Evolutionary conservation across 306 rosid species (phyloP), one percentile per base, ranked within the genome.

Genomic region (Astragalus glycyphyllos): DNA sequence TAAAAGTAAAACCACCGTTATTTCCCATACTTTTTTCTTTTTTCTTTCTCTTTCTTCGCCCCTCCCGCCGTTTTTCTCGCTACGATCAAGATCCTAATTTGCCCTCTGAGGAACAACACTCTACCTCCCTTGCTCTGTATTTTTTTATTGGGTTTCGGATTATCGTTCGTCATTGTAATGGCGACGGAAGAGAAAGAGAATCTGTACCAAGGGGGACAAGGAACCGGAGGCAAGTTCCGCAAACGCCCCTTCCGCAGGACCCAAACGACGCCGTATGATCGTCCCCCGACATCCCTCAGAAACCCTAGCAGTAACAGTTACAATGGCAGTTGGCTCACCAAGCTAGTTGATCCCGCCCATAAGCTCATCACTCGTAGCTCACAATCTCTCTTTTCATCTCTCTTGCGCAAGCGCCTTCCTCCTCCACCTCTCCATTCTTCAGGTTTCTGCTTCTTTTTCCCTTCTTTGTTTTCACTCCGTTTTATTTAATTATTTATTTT

Each of bases 331-430:
- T 94, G 99, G 99, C 63, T 94, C 65, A 89, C 95, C 35, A 89
- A 88, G 83, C 79, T 93, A 3, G 95, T 91, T 60, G 95, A 91
- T 91, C 99, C 99, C 9, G 97, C 97, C 12, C 99, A 94, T 47
- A 76, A 88, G 70, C 85, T 94, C 53, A 85, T 94, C 75, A 40
- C 81, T 63, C 57, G 78, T 10, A 69, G 92, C 32, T 97, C 97
- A 5, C 88, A 84, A 65, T 73, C 82, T 70, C 70, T 94, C 4
- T 94, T 94, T 71, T 89, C 95, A 46, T 57, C 91, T 46, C 88
- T 94, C 29, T 87, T 90, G 77, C 85, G 87, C 37, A 91, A 86
- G 58, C 95, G 97, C 74, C 95, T 94, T 42, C 80, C 86, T 41
- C 96, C 92, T 8, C 50, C 50, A 1, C 67, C 84, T 58, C 47